Evolutionary conservation across 305 asterid genomes (phyloP), one percentile per base, ranked within the genome.

Genomic region (Solanum hybrid): DNA sequence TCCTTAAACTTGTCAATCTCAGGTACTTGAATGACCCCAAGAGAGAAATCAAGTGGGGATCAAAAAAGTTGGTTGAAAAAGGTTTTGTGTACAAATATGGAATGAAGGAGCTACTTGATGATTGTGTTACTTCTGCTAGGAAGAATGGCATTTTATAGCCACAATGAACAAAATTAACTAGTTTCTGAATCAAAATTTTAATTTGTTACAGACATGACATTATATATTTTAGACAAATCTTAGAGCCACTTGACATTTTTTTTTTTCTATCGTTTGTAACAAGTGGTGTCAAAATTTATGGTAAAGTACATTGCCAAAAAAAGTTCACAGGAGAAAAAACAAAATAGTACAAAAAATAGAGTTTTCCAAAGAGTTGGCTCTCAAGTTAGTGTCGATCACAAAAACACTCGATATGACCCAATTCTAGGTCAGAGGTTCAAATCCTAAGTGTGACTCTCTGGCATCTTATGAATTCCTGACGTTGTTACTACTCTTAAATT

Each of bases 11-110:
- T 61, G 72, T 61, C 11, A 61, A 61, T 61, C 72, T 61, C 65
- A 45, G 93, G 88, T 57, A 34, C 10, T 79, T 86, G 51, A 89
- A 91, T 36, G 86, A 85, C 10, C 77, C 86, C 6, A 81, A 91
- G 31, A 86, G 90, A 88, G 91, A 88, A 37, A 90, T 86, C 7
- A 87, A 79, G 70, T 91, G 92, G 90, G 91, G 88, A 10, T 89
- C 90, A 14, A 79, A 34, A 38, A 89, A 87, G 89, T 90, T 92
- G 22, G 9, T 5, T 8, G 92, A 86, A 2, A 87, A 11, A 39
- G 89, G 90, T 36, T 87, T 36, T 51, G 90, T 27, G 68, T 90
- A 86, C 91, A 90, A 57, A 65, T 87, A 90, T 37, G 89, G 89
- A 1, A 76, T 87, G 90, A 87, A 78, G 57, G 38, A 90, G 31